phyloP scores from a whole-genome alignment of 306 rosid species.

The Prunus davidiana region DNA sequence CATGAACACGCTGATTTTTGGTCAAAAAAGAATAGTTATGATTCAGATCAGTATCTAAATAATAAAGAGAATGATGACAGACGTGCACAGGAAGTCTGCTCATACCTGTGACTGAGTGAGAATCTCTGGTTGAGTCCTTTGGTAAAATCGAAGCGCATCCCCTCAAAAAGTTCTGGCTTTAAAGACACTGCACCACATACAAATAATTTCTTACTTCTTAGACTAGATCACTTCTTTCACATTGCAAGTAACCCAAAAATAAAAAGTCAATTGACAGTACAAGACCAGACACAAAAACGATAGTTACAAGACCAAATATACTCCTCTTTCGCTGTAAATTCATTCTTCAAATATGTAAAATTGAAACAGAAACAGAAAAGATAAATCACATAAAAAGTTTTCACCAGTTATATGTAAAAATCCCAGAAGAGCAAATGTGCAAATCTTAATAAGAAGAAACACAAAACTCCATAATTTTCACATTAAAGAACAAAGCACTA shows the following conservation, averaged over 20 bases:
- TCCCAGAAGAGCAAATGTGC: not conserved
- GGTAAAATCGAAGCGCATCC: conserved; percentile 92
- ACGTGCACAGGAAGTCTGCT: not conserved
- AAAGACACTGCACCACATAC: conserved; percentile 67
- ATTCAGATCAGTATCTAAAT: not conserved
- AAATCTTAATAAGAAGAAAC: not conserved
- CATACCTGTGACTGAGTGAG: conserved; percentile 92
- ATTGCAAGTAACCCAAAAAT: not conserved
- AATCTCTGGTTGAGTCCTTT: conserved; percentile 86
- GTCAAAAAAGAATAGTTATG: not conserved
- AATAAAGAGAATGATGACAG: not conserved
- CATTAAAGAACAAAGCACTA: not conserved
- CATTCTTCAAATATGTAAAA: not conserved
- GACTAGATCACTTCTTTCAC: not conserved
- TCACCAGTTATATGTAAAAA: not conserved
- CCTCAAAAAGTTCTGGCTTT: conserved; percentile 94
- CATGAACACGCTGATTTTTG: conserved; percentile 66
- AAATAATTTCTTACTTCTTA: not conserved
- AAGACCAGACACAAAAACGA: not conserved
- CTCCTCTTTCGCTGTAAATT: not conserved
- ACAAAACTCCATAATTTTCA: not conserved
- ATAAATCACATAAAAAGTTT: not conserved
- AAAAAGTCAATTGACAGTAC: not conserved
- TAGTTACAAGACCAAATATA: not conserved
- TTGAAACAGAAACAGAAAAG: not conserved